Conservation (phyloP, 495 filamentous ascomycete species). For the Neurospora africana region DNA sequence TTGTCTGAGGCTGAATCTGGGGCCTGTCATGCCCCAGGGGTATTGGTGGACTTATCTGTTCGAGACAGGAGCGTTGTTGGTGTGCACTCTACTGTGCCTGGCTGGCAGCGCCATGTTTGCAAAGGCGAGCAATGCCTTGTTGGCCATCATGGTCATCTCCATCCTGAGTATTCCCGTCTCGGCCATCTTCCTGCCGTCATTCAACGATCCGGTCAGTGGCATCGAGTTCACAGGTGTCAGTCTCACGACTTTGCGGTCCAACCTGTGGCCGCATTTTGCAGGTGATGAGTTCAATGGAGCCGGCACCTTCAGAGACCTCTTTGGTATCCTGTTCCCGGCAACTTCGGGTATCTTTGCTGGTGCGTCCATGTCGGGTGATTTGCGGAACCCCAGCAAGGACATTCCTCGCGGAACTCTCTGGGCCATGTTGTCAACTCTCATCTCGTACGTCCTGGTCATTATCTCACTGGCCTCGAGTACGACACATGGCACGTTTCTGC, state of each 20-base stretch:
- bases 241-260: constrained; percentile 54
- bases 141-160: constrained; percentile 60
- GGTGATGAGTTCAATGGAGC: constrained; percentile 38
- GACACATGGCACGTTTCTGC: constrained; percentile 61
- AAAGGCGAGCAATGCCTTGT: constrained; percentile 67
- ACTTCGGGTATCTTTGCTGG: constrained; percentile 61
- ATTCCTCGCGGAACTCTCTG: constrained; percentile 75
- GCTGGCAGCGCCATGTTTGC: constrained; percentile 74
- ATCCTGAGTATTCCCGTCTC: constrained; percentile 79
- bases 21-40: constrained; percentile 56
- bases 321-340: constrained; percentile 79
- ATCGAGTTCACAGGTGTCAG: constrained; percentile 72
- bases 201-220: constrained; percentile 46
- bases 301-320: constrained; percentile 73
- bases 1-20: constrained; percentile 71
- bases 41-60: constrained; percentile 73
- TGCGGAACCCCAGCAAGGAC: constrained; percentile 72
- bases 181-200: constrained; percentile 54
- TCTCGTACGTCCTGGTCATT: constrained; percentile 67
- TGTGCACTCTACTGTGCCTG: constrained; percentile 70
- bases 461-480: constrained; percentile 71
- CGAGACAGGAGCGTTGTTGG: constrained; percentile 57
- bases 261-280: constrained; percentile 51
- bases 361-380: constrained; percentile 85
- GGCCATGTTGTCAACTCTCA: constrained; percentile 64